A percentile compares a stretch with the other conserved stretches of the same genome.
Conservation (phyloP, 495 filamentous ascomycete species). For the Achaetomiella virescens region DNA sequence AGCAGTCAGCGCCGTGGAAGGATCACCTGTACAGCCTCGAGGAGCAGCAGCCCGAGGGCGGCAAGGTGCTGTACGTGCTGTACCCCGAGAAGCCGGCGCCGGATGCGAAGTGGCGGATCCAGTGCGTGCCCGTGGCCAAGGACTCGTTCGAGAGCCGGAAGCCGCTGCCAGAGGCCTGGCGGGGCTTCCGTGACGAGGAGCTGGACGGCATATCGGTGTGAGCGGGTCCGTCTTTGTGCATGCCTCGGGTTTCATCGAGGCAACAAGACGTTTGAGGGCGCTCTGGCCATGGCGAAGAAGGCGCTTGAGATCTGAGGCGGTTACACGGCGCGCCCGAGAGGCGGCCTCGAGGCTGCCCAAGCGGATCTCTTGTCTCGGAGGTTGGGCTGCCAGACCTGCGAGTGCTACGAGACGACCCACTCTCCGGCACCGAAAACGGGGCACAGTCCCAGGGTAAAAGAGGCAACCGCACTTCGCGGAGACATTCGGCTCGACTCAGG, state of each 20-base stretch:
- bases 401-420: background rate
- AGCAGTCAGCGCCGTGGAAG: conserved; percentile 80
- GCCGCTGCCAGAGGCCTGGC: conserved; percentile 83
- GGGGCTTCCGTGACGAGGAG: conserved; percentile 79
- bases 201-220: conserved; percentile 65
- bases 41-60: conserved; percentile 44
- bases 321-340: background rate
- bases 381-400: conserved; percentile 2
- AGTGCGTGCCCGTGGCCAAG: conserved; percentile 72
- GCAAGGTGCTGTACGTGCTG: conserved; percentile 78
- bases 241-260: conserved; percentile 95
- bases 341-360: conserved; percentile 13
- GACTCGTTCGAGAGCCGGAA: conserved; percentile 87
- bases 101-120: conserved; percentile 83
- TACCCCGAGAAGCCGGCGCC: conserved; percentile 72
- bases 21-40: conserved; percentile 92
- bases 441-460: background rate
- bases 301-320: conserved; percentile 36
- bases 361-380: background rate
- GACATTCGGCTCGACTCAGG: background rate
- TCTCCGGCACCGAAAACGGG: background rate
- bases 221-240: conserved; percentile 85
- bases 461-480: background rate
- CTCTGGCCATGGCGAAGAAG: conserved; percentile 74
- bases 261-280: conserved; percentile 86